Evolutionary conservation across 2,329 filamentous ascomycete genomes (phyloP).

Genomic region (Penicillium sp.): DNA sequence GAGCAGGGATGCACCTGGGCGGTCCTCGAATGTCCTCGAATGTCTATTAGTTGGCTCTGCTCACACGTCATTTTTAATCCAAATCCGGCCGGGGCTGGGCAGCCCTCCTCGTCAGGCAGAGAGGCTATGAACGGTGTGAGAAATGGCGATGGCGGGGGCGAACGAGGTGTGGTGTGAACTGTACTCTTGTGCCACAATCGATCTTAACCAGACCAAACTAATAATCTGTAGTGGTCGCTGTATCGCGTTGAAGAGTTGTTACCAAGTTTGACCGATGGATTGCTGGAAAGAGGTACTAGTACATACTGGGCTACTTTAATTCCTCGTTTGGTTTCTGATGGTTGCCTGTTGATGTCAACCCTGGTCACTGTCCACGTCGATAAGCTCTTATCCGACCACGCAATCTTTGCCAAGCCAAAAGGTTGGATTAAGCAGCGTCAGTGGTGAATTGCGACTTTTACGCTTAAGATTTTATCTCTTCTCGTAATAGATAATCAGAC

Average conservation of each 20-base stretch:
- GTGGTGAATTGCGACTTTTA: background rate
- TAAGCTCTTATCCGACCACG: background rate
- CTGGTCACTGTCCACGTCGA: background rate
- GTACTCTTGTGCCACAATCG: background rate
- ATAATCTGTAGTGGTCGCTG: background rate
- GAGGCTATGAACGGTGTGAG: background rate
- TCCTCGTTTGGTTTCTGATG: background rate
- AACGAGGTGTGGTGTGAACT: background rate
- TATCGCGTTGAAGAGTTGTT: background rate
- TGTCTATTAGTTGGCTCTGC: background rate
- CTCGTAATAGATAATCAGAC: background rate
- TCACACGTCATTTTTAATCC: conserved; percentile 7
- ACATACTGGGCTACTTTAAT: background rate
- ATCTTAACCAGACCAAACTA: background rate
- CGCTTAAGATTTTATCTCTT: background rate
- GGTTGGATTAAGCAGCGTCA: background rate
- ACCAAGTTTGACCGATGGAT: too few species aligned
- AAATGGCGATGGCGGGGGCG: conserved; percentile 22
- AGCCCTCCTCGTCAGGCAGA: conserved; percentile 1
- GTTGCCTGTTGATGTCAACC: background rate
- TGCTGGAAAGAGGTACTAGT: too few species aligned
- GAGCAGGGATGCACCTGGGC: background rate
- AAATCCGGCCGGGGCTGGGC: background rate
- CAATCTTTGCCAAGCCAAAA: background rate
- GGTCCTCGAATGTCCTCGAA: background rate